Conservation (phyloP, 345 rosid species). For the Clarkia xantiana region DNA sequence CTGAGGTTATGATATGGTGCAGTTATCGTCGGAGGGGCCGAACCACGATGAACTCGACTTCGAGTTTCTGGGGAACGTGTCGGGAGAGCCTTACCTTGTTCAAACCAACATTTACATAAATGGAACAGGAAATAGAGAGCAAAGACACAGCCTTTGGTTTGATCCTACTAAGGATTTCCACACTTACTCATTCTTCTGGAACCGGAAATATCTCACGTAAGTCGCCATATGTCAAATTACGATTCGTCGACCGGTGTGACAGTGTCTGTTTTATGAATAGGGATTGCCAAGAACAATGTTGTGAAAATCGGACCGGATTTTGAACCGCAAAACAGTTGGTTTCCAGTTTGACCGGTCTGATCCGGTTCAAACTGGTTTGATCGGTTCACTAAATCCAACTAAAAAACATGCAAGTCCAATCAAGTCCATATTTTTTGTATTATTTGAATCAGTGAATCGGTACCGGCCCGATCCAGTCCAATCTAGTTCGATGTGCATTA, state of each 20-base stretch:
- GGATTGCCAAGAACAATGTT: no score
- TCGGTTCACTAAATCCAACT: no score
- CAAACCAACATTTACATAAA: slow-evolving; percentile 13
- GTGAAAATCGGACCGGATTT: no score
- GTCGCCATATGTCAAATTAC: not conserved
- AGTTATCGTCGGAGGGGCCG: slow-evolving; percentile 15
- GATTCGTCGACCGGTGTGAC: not conserved
- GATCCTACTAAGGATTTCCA: slow-evolving; percentile 11
- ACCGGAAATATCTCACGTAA: slow-evolving; percentile 9
- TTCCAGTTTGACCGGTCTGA: no score
- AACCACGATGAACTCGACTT: slow-evolving; percentile 17
- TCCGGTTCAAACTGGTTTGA: no score
- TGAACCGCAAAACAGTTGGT: no score
- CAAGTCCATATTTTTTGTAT: no score
- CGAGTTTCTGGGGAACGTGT: slow-evolving; percentile 13
- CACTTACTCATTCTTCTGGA: slow-evolving; percentile 14
- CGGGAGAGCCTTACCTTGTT: slow-evolving; percentile 17
- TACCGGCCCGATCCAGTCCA: no score
- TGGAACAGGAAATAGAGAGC: slow-evolving; percentile 15
- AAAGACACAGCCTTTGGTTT: slow-evolving; percentile 14
- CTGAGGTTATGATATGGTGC: not conserved
- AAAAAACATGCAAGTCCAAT: no score
- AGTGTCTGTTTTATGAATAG: no score
- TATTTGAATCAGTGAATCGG: no score
- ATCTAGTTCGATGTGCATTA: no score